phyloP scores from a whole-genome alignment of 2,329 filamentous ascomycete genomes.

The Neoascochyta sp. region DNA sequence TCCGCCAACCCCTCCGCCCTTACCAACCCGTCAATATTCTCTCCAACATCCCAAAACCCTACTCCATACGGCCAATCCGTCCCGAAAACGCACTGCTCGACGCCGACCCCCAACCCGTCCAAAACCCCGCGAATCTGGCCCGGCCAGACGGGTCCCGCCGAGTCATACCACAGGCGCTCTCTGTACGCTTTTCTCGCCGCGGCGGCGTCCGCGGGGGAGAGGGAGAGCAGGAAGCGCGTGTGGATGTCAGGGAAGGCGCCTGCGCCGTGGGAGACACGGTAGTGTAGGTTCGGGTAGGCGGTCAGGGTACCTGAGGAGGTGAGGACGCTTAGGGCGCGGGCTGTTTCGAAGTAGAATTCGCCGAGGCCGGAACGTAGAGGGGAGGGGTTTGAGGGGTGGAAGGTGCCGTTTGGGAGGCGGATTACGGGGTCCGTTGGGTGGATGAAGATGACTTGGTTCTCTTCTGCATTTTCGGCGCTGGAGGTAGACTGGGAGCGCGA shows the following conservation, averaged over 20 bases:
- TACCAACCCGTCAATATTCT: constrained; percentile 29
- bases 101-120: constrained; percentile 28
- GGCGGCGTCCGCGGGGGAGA: constrained; percentile 23
- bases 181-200: constrained; percentile 28
- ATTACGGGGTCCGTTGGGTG: constrained; percentile 37
- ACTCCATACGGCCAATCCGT: constrained; percentile 40
- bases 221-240: constrained; percentile 33
- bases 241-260: constrained; percentile 37
- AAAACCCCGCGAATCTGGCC: constrained; percentile 36
- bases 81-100: constrained; percentile 36
- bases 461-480: constrained; percentile 3
- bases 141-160: constrained; percentile 37
- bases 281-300: constrained; percentile 31
- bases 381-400: constrained; percentile 3
- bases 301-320: constrained; percentile 27
- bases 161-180: constrained; percentile 38
- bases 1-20: constrained; percentile 17
- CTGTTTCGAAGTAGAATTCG: constrained; percentile 40
- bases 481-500: constrained; percentile 4
- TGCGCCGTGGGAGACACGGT: constrained; percentile 35
- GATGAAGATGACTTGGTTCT: constrained; percentile 31
- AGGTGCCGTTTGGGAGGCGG: neutral
- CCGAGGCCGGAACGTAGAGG: constrained; percentile 34
- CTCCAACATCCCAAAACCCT: constrained; percentile 36
- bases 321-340: constrained; percentile 33